Evolutionary conservation across 768 basidiomycete genomes (phyloP), one percentile per base, ranked within the genome.

Genomic region (Lentinula guzmanii): DNA sequence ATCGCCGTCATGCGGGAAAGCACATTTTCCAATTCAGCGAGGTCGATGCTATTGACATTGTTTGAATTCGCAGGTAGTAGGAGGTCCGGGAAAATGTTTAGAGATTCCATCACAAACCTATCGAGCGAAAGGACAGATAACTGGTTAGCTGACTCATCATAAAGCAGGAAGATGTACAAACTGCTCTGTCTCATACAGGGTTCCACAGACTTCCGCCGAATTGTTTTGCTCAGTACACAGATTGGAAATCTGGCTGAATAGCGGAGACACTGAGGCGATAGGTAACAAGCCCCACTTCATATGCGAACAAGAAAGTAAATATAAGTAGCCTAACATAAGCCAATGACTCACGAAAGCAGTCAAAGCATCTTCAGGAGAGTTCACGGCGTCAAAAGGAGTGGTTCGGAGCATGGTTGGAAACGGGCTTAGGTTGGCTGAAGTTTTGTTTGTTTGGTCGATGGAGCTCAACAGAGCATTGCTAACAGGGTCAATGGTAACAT

Each of bases 1-100:
- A 60, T 60, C 21, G 58, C 58, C 18, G 58, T 60, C 58, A 60
- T 60, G 3, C 58, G 58, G n/a, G 58, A 48, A 33, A 60, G 58
- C 16, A 48, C 16, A 37, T 60, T 60, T n/a, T 60, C 58, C 9
- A 60, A 28, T n/a, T 60, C 58, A 35, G 16, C 31, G 8, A 60
- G 58, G 31, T 37, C 18, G 21, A 60, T 60, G 18, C 13, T 35
- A 5, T 16, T 5, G 24, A 18, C 31, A 9, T 24, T 16, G 28
- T 28, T 16, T n/a, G 33, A 31, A 51, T 4, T 48, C 6, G 31
- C 6, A 28, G 42, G 34, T 9, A 60, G 45, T 31, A 48, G 9
- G 9, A 48, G 31, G 21, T 60, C 58, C 5, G 58, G 58, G 21
- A 60, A 60, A 21, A 60, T 21, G 28, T 60, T 37, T 31, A 60